These are phyloP conservation scores for Saccharata proteae DNA, from an alignment of 2,329 filamentous ascomycete species.

Conservation along the genomic window DNA sequence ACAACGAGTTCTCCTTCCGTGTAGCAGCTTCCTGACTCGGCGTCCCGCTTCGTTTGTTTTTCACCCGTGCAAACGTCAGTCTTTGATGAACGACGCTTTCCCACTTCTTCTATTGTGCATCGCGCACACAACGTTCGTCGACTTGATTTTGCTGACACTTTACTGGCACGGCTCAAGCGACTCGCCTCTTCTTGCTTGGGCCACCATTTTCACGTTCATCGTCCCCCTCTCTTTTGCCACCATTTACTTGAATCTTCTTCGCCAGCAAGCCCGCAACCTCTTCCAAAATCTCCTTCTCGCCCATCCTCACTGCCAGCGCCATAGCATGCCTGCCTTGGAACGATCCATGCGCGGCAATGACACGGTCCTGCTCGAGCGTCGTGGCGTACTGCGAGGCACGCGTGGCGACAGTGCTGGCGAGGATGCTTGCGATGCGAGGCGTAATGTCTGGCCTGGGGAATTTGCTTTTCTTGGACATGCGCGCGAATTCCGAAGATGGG, in stretches of 20 bases:
- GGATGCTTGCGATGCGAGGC: constrained; percentile 24
- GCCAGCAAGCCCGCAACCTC: constrained; percentile 33
- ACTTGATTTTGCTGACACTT: not conserved
- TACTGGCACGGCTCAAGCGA: not conserved
- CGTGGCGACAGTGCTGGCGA: constrained; percentile 27
- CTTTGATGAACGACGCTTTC: too few species aligned
- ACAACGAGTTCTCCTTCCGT: too few species aligned
- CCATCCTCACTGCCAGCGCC: constrained; percentile 56
- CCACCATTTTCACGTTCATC: too few species aligned
- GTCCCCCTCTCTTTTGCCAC: too few species aligned
- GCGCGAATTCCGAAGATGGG: constrained; percentile 27
- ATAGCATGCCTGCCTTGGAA: constrained; percentile 30
- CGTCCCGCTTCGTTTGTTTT: too few species aligned
- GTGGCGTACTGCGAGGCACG: constrained; percentile 40
- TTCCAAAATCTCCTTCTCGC: constrained; percentile 57
- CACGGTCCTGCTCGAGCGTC: constrained; percentile 37
- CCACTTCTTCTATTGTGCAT: too few species aligned
- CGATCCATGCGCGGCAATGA: not conserved
- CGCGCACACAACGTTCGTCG: too few species aligned
- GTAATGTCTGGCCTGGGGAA: constrained; percentile 32
- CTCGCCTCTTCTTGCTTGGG: not conserved
- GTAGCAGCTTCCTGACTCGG: too few species aligned
- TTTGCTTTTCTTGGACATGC: constrained; percentile 29
- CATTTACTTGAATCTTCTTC: not conserved
- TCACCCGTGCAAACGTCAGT: too few species aligned